A percentile compares a stretch with the other conserved stretches of the same genome.
These are phyloP conservation scores for Mucor sp. DNA, from an alignment of 371 early-diverging fungal species.

Conservation along the genomic window DNA sequence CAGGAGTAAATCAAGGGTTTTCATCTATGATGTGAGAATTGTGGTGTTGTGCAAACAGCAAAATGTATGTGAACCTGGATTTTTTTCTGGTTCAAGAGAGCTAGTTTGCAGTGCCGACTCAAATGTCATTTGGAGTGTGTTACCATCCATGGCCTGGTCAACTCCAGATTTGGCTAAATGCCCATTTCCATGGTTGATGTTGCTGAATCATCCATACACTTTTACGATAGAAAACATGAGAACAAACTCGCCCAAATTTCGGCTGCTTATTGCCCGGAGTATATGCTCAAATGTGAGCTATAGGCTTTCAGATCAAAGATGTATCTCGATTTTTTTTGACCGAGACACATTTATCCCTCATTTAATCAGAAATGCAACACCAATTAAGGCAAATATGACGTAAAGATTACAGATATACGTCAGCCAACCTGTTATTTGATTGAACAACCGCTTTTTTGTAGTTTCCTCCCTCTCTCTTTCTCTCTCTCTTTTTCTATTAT, in stretches of 20 bases:
- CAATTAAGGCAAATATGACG: conserved; percentile 12
- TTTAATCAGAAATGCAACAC: neutral
- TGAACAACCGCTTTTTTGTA: conserved; percentile 7
- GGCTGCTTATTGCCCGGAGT: neutral
- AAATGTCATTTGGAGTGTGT: neutral
- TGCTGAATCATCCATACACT: neutral
- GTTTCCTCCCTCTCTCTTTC: conserved; percentile 1
- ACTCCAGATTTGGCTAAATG: neutral
- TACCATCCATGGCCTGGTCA: neutral
- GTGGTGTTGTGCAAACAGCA: neutral
- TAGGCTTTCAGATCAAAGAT: neutral
- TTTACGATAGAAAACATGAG: neutral
- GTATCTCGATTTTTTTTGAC: neutral
- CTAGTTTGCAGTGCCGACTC: neutral
- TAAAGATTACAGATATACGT: conserved; percentile 9
- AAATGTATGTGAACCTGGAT: neutral
- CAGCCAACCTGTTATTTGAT: conserved; percentile 8
- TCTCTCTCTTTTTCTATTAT: neutral
- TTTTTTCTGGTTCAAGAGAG: neutral
- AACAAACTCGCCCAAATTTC: neutral
- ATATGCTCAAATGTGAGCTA: neutral
- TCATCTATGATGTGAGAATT: neutral
- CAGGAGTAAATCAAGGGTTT: neutral
- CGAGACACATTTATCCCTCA: neutral
- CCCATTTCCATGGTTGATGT: neutral